These are phyloP conservation scores for Cetraspora pellucida DNA, from an alignment of 192 early-diverging fungal species.

Conservation along the genomic window DNA sequence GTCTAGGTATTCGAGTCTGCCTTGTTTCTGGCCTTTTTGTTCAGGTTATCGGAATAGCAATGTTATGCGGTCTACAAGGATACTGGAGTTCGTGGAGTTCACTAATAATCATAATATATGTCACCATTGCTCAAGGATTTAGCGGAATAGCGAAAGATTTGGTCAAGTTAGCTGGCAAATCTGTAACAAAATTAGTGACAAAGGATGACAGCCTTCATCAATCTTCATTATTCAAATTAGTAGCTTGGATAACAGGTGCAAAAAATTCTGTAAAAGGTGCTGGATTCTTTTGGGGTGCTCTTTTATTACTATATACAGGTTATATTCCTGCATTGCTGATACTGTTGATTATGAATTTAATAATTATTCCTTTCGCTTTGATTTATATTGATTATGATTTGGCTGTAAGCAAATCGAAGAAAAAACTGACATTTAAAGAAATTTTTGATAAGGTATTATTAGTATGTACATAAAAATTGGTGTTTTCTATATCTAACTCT, in stretches of 20 bases:
- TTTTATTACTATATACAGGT: slow-evolving; percentile 37
- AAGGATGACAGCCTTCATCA: slow-evolving; percentile 28
- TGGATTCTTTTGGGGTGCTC: slow-evolving; percentile 49
- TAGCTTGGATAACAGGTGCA: slow-evolving; percentile 50
- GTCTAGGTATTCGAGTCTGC: slow-evolving; percentile 42
- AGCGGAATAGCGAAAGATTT: slow-evolving; percentile 52
- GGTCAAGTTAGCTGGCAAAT: slow-evolving; percentile 52
- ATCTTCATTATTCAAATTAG: slow-evolving; percentile 45
- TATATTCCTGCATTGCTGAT: slow-evolving; percentile 43
- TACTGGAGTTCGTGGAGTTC: slow-evolving; percentile 34
- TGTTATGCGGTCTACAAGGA: slow-evolving; percentile 38
- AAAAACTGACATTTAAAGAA: slow-evolving; percentile 24
- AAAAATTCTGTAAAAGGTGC: slow-evolving; percentile 55
- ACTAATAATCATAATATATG: slow-evolving; percentile 41
- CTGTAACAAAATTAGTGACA: slow-evolving; percentile 48
- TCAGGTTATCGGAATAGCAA: slow-evolving; percentile 48
- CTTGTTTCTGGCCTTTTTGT: slow-evolving; percentile 39
- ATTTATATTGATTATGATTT: slow-evolving; percentile 32
- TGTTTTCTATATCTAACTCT: too few relatives aligned
- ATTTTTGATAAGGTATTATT: slow-evolving; percentile 18
- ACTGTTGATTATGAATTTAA: slow-evolving; percentile 36
- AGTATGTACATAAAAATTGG: background rate
- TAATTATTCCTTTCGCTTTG: slow-evolving; percentile 26
- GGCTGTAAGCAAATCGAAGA: slow-evolving; percentile 27
- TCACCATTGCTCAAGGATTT: slow-evolving; percentile 45